Conservation (phyloP, 768 basidiomycete species). For the Boletus sp. region DNA sequence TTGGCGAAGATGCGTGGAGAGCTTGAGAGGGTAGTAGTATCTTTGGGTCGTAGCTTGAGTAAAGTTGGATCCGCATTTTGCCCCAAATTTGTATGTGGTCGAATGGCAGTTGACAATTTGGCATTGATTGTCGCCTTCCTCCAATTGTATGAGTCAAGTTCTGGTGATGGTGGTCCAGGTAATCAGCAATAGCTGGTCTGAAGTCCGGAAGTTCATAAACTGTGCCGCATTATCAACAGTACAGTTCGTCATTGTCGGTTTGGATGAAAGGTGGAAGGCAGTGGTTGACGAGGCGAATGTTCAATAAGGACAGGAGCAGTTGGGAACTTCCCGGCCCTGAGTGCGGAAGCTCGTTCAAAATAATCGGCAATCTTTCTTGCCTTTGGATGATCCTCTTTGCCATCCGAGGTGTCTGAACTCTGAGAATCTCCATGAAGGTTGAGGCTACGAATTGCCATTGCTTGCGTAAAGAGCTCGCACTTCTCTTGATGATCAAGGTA, state of each 20-base stretch:
- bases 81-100: not conserved
- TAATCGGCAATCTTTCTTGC: not conserved
- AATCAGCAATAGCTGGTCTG: not conserved
- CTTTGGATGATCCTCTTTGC: not conserved
- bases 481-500: not conserved
- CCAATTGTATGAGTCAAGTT: not conserved
- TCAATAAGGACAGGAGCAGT: not conserved
- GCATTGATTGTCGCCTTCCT: not conserved
- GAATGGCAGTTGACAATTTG: not conserved
- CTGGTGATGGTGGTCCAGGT: not conserved
- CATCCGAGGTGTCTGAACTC: not conserved
- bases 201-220: not conserved
- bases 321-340: not conserved
- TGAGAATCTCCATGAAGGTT: not conserved
- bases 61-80: not conserved
- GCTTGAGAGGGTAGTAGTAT: not conserved
- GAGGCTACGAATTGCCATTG: not conserved
- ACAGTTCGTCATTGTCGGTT: not conserved
- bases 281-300: not conserved
- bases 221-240: not conserved
- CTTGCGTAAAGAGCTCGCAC: not conserved
- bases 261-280: not conserved
- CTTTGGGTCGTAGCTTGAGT: not conserved
- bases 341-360: not conserved
- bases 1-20: not conserved